Evolutionary conservation across 1,284 basidiomycete genomes (phyloP).

Genomic region (Hymenochaete sp.): DNA sequence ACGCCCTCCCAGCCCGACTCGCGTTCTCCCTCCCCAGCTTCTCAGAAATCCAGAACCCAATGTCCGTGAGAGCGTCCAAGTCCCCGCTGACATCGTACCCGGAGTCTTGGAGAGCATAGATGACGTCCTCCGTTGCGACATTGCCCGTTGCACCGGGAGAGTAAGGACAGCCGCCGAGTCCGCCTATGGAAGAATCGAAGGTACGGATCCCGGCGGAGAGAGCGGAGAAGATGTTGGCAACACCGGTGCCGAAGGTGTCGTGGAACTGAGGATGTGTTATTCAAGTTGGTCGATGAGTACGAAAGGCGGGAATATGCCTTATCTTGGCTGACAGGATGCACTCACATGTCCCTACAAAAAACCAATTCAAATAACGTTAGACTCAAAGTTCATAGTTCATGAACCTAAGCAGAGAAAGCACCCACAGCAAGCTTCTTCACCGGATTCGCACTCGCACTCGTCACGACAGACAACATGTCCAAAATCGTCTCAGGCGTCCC

Average conservation of each 20-base stretch:
- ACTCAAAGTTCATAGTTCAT: too few species aligned
- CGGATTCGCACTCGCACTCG: conserved; percentile 41
- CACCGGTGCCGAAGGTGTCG: conserved; percentile 83
- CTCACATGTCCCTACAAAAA: conserved; percentile 50
- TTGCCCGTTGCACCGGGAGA: conserved; percentile 94
- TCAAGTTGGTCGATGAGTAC: neutral
- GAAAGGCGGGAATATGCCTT: conserved; percentile 10
- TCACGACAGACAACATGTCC: conserved; percentile 63
- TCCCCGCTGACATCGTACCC: conserved; percentile 58
- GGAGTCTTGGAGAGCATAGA: conserved; percentile 71
- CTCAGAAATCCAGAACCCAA: conserved; percentile 76
- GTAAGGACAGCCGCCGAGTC: conserved; percentile 92
- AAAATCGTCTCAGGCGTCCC: conserved; percentile 68
- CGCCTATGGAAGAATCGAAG: conserved; percentile 71
- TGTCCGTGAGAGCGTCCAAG: conserved; percentile 58
- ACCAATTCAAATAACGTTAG: conserved; percentile 11
- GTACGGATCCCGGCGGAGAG: conserved; percentile 58
- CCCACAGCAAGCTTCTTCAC: conserved; percentile 64
- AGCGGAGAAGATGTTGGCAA: conserved; percentile 63
- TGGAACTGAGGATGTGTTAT: too few species aligned
- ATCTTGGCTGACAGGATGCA: conserved; percentile 18
- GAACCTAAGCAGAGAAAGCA: conserved; percentile 19
- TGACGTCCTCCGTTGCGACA: conserved; percentile 83
- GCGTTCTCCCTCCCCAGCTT: conserved; percentile 59
- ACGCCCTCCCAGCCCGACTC: conserved; percentile 77